phyloP scores from a whole-genome alignment of 2,329 filamentous ascomycete genomes.

The Nemania sp. region DNA sequence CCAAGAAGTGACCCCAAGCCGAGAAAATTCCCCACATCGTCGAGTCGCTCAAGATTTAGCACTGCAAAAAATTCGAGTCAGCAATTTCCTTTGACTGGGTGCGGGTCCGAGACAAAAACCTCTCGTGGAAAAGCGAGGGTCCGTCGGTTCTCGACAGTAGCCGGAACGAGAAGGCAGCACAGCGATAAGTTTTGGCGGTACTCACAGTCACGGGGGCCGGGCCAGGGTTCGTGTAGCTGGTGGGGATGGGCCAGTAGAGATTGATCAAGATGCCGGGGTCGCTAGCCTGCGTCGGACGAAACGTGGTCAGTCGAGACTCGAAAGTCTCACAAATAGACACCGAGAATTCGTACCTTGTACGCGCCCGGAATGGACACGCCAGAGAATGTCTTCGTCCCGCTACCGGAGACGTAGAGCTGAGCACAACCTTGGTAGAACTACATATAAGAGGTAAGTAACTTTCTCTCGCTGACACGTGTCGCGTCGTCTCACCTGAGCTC shows the following conservation, averaged over 20 bases:
- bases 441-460: neutral
- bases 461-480: neutral
- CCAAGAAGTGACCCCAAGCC: neutral
- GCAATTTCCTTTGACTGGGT: neutral
- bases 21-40: neutral
- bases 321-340: neutral
- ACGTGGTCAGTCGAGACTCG: neutral
- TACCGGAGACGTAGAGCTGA: constrained; percentile 39
- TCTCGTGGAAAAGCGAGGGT: neutral
- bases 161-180: neutral
- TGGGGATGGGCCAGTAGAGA: constrained; percentile 37
- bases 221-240: constrained; percentile 37
- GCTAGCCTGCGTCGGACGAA: constrained; percentile 24
- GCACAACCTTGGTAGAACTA: constrained; percentile 41
- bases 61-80: constrained; percentile 22
- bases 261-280: constrained; percentile 38
- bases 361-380: constrained; percentile 37
- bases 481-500: constrained; percentile 36
- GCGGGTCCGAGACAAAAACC: neutral
- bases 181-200: neutral
- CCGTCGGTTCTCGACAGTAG: neutral
- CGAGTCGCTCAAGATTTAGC: constrained; percentile 12
- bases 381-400: constrained; percentile 37
- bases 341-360: constrained; percentile 31
- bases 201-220: constrained; percentile 28